phyloP scores from a whole-genome alignment of 495 filamentous ascomycete species.

The Aspergillus sparsus region DNA sequence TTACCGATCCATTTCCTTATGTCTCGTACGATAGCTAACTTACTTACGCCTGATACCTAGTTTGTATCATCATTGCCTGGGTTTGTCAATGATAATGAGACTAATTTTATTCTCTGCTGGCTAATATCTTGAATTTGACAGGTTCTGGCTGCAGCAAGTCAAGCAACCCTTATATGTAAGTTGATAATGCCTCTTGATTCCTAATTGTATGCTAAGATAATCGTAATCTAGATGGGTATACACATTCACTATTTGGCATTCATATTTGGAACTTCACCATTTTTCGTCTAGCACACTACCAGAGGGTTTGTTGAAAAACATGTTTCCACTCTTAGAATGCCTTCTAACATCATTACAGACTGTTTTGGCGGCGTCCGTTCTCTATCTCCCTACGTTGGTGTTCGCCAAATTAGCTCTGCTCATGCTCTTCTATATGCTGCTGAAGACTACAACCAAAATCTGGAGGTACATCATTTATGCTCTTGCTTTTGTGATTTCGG shows the following conservation, averaged over 20 bases:
- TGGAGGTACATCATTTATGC: neutral
- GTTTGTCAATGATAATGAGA: neutral
- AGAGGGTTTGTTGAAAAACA: conserved; percentile 23
- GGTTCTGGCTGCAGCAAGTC: neutral
- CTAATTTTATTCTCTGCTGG: no score
- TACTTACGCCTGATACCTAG: neutral
- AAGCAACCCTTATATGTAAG: conserved; percentile 14
- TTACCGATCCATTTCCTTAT: neutral
- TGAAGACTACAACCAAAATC: neutral
- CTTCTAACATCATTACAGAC: neutral
- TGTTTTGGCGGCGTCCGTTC: neutral
- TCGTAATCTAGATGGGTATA: neutral
- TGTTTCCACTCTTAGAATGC: no score
- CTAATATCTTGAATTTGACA: neutral
- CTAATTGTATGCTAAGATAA: neutral
- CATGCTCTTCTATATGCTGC: neutral
- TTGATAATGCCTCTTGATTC: neutral
- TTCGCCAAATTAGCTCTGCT: neutral
- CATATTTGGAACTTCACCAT: conserved; percentile 28
- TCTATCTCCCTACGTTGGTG: neutral
- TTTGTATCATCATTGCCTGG: conserved; percentile 5
- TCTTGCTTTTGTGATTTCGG: neutral
- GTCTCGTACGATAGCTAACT: neutral
- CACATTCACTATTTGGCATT: conserved; percentile 5
- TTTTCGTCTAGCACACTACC: conserved; percentile 37